Base-by-base conservation (phyloP, 2,329 filamentous ascomycete species). In the Clonostachys chloroleuca region DNA sequence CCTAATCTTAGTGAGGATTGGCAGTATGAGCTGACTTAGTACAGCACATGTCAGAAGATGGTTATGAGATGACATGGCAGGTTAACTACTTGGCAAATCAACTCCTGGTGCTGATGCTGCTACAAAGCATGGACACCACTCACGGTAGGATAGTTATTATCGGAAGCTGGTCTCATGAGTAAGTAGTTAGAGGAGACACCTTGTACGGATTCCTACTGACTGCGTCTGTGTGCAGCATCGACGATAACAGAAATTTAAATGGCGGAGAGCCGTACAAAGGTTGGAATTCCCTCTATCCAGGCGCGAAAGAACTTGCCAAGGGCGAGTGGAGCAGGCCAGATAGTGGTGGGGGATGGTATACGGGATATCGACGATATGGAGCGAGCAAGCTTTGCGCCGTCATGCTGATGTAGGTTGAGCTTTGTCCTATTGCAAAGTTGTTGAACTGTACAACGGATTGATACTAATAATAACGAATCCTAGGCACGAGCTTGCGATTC, bases 371-470 rank as follows among this genome's bases (percentile, higher is more conserved):
- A 17, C 60, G 67, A 30, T 70, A 70, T 44, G 67, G 65, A 9
- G 67, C 64, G n/a, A 58, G 61, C 35, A 70, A 68, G 49, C 57
- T 69, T 8, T 70, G 59, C 51, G 54, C 50, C 16, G 54, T 69
- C 12, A 68, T 69, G 63, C 57, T 70, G 54, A 53, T 58, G 56
- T 62, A 51, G 54, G 24, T 30, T 8, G 9, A 30, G 24, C 9
- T 10, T 30, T 30, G 24, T 10, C 9, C 9, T 30, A 10, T 30
- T 30, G 8, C 24, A 30, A 30, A 9, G 8, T 9, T 3, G 7
- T 30, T 30, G 24, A 30, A 30, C 24, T 30, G 2, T 30, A 9
- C 7, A 30, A 30, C 7, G 1, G 8, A 9, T 9, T 30, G 24
- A 9, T 30, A 30, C 24, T 30, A 30, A 30, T 30, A 30, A 30